Conservation (phyloP, 192 early-diverging fungal species). For the Mortierella alpina region DNA sequence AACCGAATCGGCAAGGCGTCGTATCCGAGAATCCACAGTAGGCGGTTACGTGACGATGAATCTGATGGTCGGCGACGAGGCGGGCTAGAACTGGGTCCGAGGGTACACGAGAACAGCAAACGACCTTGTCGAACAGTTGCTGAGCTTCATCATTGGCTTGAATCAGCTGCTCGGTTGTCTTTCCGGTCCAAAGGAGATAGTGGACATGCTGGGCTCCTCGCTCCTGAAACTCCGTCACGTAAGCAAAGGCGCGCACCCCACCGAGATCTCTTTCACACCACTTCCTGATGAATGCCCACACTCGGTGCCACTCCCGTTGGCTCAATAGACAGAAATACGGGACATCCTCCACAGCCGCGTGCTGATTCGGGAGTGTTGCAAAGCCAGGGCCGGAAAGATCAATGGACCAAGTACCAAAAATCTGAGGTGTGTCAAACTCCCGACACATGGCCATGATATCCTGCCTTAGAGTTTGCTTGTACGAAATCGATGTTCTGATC, state of each 20-base stretch:
- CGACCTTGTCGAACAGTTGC: not conserved
- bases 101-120: not conserved
- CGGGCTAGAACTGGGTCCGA: not conserved
- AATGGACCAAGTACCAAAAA: conserved; percentile 16
- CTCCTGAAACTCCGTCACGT: conserved; percentile 6
- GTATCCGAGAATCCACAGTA: not conserved
- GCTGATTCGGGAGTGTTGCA: too few species aligned
- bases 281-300: too few species aligned
- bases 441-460: conserved; percentile 12
- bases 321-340: too few species aligned
- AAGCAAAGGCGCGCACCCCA: not conserved
- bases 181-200: not conserved
- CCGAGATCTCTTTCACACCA: too few species aligned
- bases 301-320: too few species aligned
- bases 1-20: conserved; percentile 1
- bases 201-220: conserved; percentile 19
- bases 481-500: not conserved
- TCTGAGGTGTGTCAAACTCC: conserved; percentile 2
- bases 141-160: not conserved
- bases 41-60: not conserved
- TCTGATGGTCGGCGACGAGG: not conserved
- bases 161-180: not conserved
- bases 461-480: conserved; percentile 1
- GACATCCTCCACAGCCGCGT: too few species aligned
- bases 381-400: not conserved